These are phyloP conservation scores for Rhizopogon vulgaris DNA, from an alignment of 768 basidiomycete species.

Conservation along the genomic window DNA sequence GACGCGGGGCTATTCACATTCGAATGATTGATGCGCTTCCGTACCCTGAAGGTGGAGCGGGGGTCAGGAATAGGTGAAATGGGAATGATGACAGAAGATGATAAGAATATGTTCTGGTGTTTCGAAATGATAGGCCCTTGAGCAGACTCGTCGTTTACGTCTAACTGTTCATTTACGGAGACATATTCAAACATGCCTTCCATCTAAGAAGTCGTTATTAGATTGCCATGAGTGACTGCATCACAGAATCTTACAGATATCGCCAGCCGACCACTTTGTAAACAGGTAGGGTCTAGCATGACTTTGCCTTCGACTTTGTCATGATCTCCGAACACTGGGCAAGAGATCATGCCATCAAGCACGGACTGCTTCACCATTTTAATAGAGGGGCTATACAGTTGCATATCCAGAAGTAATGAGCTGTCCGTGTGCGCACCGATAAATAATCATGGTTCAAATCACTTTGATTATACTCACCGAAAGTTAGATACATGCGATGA, in stretches of 20 bases:
- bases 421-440: conserved; percentile 21
- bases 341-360: conserved; percentile 17
- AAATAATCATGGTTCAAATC: conserved; percentile 1
- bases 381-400: conserved; percentile 56
- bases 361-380: conserved; percentile 33
- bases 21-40: conserved; percentile 41
- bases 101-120: conserved; percentile 44
- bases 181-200: conserved; percentile 55
- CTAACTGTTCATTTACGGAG: conserved; percentile 17
- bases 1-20: conserved; percentile 28
- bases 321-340: conserved; percentile 54
- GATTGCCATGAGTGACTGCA: not conserved
- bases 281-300: conserved; percentile 45
- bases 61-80: conserved; percentile 26
- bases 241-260: conserved; percentile 39
- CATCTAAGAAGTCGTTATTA: conserved; percentile 33
- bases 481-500: conserved; percentile 45
- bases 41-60: conserved; percentile 31
- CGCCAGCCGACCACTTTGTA: conserved; percentile 49
- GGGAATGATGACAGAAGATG: conserved; percentile 37
- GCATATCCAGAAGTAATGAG: conserved; percentile 52
- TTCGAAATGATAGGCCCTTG: conserved; percentile 17
- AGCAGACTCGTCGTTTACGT: conserved; percentile 13
- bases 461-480: conserved; percentile 30
- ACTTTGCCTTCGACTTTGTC: conserved; percentile 59